Conservation (phyloP, 805 yeast species). For the Saturnispora silvae region DNA sequence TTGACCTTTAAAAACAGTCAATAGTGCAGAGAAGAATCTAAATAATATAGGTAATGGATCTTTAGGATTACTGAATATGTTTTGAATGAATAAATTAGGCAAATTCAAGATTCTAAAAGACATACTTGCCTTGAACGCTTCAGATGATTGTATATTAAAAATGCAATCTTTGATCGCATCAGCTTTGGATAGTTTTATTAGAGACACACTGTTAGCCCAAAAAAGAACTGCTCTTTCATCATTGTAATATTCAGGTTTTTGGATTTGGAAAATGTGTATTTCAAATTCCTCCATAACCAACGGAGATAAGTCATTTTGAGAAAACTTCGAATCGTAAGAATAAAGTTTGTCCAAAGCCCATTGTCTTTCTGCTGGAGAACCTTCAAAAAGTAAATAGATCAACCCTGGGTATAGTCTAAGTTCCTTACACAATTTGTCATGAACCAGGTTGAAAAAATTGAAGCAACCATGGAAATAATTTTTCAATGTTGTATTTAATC, state of each 20-base stretch:
- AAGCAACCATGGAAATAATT: constrained; percentile 29
- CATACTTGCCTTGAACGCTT: constrained; percentile 15
- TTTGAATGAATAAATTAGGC: constrained; percentile 36
- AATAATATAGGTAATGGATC: constrained; percentile 45
- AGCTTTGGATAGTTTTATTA: constrained; percentile 28
- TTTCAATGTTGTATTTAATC: constrained; percentile 29
- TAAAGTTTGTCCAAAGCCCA: constrained; percentile 37
- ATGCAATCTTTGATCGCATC: constrained; percentile 26
- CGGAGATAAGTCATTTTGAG: constrained; percentile 20
- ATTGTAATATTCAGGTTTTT: constrained; percentile 39
- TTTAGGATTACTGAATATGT: constrained; percentile 39
- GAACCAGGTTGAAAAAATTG: constrained; percentile 13
- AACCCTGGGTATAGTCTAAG: constrained; percentile 35
- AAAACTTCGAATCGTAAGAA: constrained; percentile 13
- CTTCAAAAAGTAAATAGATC: constrained; percentile 46
- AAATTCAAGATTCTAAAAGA: constrained; percentile 28
- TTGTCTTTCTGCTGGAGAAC: constrained; percentile 31
- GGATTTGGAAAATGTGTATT: constrained; percentile 40
- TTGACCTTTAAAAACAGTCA: constrained; percentile 31
- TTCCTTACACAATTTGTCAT: constrained; percentile 14
- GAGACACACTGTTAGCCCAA: constrained; percentile 34
- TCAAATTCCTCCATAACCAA: constrained; percentile 47
- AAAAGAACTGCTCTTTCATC: constrained; percentile 32
- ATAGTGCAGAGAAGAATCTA: constrained; percentile 36
- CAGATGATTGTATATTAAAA: constrained; percentile 19